These are phyloP conservation scores for Passiflora organensis DNA, from an alignment of 345 rosid species.

Conservation along the genomic window DNA sequence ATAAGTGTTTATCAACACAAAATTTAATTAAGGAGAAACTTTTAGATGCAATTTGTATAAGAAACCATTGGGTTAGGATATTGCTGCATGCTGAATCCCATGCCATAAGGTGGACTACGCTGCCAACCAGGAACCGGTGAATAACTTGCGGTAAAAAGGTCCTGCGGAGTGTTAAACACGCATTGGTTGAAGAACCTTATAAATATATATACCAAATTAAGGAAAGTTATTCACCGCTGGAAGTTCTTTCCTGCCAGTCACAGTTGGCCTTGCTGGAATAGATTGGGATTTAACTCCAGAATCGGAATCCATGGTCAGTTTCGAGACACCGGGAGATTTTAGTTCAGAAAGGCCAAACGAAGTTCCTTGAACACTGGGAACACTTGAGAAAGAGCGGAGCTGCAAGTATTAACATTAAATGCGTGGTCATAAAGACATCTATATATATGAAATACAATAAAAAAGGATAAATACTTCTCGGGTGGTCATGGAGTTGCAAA, in stretches of 20 bases:
- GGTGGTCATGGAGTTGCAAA: neutral
- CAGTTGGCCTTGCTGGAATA: slow-evolving; percentile 28
- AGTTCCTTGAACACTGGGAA: slow-evolving; percentile 27
- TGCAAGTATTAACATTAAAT: slow-evolving; percentile 11
- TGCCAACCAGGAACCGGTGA: slow-evolving; percentile 44
- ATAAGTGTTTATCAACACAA: neutral
- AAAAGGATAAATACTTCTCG: neutral
- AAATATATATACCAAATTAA: slow-evolving; percentile 2
- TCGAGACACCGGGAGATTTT: slow-evolving; percentile 22
- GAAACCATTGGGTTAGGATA: slow-evolving; percentile 52
- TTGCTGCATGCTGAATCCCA: slow-evolving; percentile 45
- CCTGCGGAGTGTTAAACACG: slow-evolving; percentile 38
- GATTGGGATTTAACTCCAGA: slow-evolving; percentile 26
- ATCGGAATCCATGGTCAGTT: slow-evolving; percentile 21
- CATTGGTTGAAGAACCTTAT: slow-evolving; percentile 11
- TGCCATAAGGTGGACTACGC: slow-evolving; percentile 37
- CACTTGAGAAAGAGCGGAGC: slow-evolving; percentile 22
- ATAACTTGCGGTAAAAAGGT: slow-evolving; percentile 59
- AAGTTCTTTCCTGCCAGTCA: slow-evolving; percentile 53
- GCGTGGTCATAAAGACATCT: neutral
- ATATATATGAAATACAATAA: neutral
- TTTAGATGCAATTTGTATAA: slow-evolving; percentile 5
- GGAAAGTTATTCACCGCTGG: slow-evolving; percentile 46
- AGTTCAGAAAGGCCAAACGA: slow-evolving; percentile 24
- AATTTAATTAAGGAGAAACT: neutral